Evolutionary conservation across 2,329 filamentous ascomycete species (phyloP), one percentile per base, ranked within the genome.

Genomic region (Talaromyces pinophilus): DNA sequence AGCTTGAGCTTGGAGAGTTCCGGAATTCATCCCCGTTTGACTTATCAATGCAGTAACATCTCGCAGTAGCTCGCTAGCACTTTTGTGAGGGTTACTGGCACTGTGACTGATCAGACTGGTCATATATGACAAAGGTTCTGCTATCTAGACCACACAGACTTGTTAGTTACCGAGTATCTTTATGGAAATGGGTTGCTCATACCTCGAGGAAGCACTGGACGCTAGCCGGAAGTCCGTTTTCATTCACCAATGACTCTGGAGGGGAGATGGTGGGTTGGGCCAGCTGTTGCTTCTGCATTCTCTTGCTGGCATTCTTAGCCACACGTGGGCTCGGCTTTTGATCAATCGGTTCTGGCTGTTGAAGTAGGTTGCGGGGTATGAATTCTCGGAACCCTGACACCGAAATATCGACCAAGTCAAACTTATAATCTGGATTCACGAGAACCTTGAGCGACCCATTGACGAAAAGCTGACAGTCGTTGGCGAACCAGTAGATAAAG

Each of bases 401-500:
- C 57, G 88, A 84, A 71, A 98, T 93, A 72, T 97, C 92, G 59
- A 98, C 85, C 67, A 92, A 83, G 68, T 97, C 92, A 67, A 99
- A 90, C 76, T 90, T 92, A 68, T 92, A 90, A 44, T 90, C 86
- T 8, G 82, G 82, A 71, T 96, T 91, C 74, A 97, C 96, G 68
- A 92, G 87, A 0, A 90, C 93, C 59, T 89, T 88, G 30, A 98
- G 81, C 4, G 85, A 88, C 52, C 94, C 94, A n/a, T 83, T 87
- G 10, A 90, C 89, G 60, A 96, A 88, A 46, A 96, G 83, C 89
- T 95, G 92, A 67, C 90, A 91, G 62, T 90, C 90, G 69, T 90
- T 92, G 62, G 91, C 87, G 74, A 94, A 97, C 87, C 92, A 96
- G 76, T 97, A 96, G 5, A 95, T 90, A 66, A 98, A 87, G 73